Evolutionary conservation across 345 rosid species (phyloP).

Genomic region (Euphorbia tirucalli): DNA sequence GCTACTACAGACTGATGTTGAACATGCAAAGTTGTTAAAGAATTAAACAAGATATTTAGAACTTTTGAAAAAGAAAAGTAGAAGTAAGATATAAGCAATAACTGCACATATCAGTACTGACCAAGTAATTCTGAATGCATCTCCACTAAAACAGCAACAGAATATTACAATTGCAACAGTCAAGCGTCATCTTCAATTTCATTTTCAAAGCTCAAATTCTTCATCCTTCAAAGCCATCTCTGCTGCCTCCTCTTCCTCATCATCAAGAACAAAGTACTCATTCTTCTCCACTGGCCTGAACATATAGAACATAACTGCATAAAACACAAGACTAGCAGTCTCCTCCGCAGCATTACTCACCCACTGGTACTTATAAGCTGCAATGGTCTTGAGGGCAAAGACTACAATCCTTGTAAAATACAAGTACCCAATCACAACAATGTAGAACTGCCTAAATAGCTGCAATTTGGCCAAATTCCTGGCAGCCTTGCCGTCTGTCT

Average conservation of each 20-base stretch:
- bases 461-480: conserved; percentile 84
- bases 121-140: conserved; percentile 17
- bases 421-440: conserved; percentile 84
- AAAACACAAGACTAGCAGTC: conserved; percentile 74
- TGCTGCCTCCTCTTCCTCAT: conserved; percentile 92
- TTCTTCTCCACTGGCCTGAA: conserved; percentile 93
- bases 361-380: conserved; percentile 92
- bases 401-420: conserved; percentile 93
- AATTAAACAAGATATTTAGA: conserved; percentile 6
- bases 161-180: conserved; percentile 11
- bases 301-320: conserved; percentile 76
- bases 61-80: conserved; percentile 7
- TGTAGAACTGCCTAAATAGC: conserved; percentile 82
- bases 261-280: conserved; percentile 80
- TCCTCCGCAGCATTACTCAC: conserved; percentile 91
- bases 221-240: conserved; percentile 72
- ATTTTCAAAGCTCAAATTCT: conserved; percentile 76
- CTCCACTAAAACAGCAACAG: not conserved
- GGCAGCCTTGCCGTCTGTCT: conserved; percentile 92
- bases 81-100: conserved; percentile 6
- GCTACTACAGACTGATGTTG: conserved; percentile 10
- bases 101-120: conserved; percentile 17
- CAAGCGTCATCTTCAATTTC: not conserved
- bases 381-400: conserved; percentile 77
- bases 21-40: conserved; percentile 17